Evolutionary conservation across 352 stramenopile species (phyloP).

Genomic region (Globisporangium irregulare): DNA sequence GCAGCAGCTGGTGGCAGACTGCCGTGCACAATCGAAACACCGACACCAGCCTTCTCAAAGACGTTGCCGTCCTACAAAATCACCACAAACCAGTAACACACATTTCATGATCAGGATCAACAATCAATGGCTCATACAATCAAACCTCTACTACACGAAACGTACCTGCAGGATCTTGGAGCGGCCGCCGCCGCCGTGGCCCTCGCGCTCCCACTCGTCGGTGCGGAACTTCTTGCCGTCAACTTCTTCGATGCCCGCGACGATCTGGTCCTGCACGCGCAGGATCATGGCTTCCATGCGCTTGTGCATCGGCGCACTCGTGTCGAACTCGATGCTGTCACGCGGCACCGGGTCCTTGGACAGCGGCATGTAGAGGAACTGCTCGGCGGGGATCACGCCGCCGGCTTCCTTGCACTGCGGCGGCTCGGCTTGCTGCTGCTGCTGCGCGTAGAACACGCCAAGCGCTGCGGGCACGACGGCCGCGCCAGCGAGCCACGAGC

Average conservation of each 20-base stretch:
- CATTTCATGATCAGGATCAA: constrained; percentile 8
- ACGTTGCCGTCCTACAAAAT: constrained; percentile 90
- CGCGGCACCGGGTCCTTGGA: constrained; percentile 60
- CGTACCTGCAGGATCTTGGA: constrained; percentile 88
- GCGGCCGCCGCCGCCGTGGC: constrained; percentile 93
- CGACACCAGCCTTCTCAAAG: constrained; percentile 98
- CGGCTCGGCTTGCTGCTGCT: constrained; percentile 16
- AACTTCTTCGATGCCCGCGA: constrained; percentile 83
- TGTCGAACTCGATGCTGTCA: constrained; percentile 77
- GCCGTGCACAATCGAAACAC: constrained; percentile 97
- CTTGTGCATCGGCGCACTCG: constrained; percentile 56
- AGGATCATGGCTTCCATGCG: constrained; percentile 83
- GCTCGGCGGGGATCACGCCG: constrained; percentile 28
- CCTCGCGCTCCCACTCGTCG: constrained; percentile 94
- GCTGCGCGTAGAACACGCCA: constrained; percentile 20
- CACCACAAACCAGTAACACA: background rate
- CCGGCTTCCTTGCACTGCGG: constrained; percentile 34
- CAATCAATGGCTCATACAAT: background rate
- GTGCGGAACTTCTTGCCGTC: constrained; percentile 94
- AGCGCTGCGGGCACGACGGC: constrained; percentile 26
- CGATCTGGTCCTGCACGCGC: constrained; percentile 86
- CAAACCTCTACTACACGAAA: background rate
- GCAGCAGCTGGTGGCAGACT: constrained; percentile 87
- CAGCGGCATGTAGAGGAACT: constrained; percentile 68
- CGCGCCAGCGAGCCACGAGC: constrained; percentile 29